Evolutionary conservation across 768 basidiomycete genomes (phyloP).

Genomic region (Pleurotus tuber-regium): DNA sequence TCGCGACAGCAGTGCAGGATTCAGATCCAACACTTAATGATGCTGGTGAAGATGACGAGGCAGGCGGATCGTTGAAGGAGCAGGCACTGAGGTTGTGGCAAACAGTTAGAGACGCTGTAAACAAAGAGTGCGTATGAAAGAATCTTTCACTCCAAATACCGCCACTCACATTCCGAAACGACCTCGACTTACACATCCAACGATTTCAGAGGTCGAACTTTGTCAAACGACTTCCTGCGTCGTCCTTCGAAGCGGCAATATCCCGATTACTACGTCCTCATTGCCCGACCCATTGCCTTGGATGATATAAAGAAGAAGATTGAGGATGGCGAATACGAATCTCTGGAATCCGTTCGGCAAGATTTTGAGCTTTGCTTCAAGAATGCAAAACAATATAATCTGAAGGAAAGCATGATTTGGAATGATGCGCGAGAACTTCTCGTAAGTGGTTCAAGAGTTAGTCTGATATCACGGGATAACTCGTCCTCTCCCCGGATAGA

Average conservation of each 20-base stretch:
- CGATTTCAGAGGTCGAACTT: slow-evolving; percentile 54
- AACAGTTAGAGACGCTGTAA: slow-evolving; percentile 76
- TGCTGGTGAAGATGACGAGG: slow-evolving; percentile 9
- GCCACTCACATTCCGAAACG: slow-evolving; percentile 23
- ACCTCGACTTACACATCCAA: slow-evolving; percentile 23
- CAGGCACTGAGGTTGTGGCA: slow-evolving; percentile 74
- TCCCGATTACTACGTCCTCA: slow-evolving; percentile 84
- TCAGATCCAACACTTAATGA: slow-evolving; percentile 2
- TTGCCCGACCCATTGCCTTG: slow-evolving; percentile 79
- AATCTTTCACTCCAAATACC: slow-evolving; percentile 41
- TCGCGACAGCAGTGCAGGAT: slow-evolving; percentile 3
- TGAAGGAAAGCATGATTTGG: slow-evolving; percentile 76
- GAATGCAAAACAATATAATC: slow-evolving; percentile 82
- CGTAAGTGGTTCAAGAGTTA: slow-evolving; percentile 42
- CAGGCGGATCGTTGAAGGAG: slow-evolving; percentile 48
- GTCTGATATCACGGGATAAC: neutral
- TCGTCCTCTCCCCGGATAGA: slow-evolving; percentile 26
- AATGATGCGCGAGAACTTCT: slow-evolving; percentile 79
- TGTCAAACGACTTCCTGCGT: slow-evolving; percentile 65
- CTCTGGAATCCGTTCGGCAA: slow-evolving; percentile 62
- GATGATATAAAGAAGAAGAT: slow-evolving; percentile 86
- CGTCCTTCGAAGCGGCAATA: slow-evolving; percentile 71
- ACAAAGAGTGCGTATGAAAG: slow-evolving; percentile 80
- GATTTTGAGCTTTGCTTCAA: slow-evolving; percentile 79
- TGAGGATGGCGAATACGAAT: slow-evolving; percentile 54